These are phyloP conservation scores for Sphagnurus paluster DNA, from an alignment of 1,284 basidiomycete genomes.

Conservation along the genomic window DNA sequence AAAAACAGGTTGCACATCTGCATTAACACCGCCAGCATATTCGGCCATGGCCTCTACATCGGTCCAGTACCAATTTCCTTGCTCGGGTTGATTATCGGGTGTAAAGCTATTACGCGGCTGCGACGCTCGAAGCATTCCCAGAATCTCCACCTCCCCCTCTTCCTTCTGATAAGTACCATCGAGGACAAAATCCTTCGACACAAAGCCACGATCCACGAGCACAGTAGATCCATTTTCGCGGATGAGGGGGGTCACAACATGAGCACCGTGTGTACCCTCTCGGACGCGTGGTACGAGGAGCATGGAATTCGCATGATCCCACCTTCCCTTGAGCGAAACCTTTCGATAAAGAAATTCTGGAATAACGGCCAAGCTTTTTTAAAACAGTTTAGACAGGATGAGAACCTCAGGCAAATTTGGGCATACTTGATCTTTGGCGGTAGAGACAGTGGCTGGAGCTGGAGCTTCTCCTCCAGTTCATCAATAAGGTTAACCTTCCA, in stretches of 20 bases:
- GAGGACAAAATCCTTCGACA: conserved; percentile 61
- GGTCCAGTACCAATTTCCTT: conserved; percentile 91
- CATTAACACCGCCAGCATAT: conserved; percentile 70
- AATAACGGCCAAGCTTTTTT: conserved; percentile 60
- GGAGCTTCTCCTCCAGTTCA: conserved; percentile 90
- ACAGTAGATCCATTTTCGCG: conserved; percentile 79
- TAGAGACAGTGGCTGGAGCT: conserved; percentile 76
- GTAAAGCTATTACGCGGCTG: conserved; percentile 79
- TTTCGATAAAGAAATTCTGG: conserved; percentile 89
- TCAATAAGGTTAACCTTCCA: conserved; percentile 97
- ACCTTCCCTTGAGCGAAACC: conserved; percentile 76
- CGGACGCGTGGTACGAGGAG: conserved; percentile 84
- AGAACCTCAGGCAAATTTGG: conserved; percentile 16
- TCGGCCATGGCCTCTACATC: conserved; percentile 84
- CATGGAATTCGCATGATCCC: conserved; percentile 78
- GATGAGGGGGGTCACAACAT: conserved; percentile 84
- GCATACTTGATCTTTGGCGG: conserved; percentile 88
- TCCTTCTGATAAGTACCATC: conserved; percentile 36
- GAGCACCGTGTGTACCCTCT: conserved; percentile 86
- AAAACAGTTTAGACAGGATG: conserved; percentile 19
- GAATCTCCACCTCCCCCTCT: conserved; percentile 60
- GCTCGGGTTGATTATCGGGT: conserved; percentile 82
- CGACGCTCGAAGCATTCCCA: conserved; percentile 76
- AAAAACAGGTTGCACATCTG: conserved; percentile 80
- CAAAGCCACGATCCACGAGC: conserved; percentile 91